Evolutionary conservation across 2,329 filamentous ascomycete species (phyloP).

Genomic region (Phaeosphaeriaceae sp.): DNA sequence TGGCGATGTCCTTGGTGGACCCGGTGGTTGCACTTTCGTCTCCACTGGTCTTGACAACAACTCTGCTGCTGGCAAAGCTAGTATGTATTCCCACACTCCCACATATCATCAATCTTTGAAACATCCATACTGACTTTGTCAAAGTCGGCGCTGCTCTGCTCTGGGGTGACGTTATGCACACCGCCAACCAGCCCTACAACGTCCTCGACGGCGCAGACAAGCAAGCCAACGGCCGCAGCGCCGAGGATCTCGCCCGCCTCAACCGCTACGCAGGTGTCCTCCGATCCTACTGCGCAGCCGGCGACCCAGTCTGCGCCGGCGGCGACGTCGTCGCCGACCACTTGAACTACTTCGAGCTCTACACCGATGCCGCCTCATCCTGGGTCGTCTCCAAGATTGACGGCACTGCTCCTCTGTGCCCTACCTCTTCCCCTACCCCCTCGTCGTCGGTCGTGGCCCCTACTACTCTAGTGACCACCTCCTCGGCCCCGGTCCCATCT

Average conservation of each 20-base stretch:
- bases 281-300: constrained; percentile 68
- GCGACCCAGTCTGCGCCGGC: constrained; percentile 70
- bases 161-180: constrained; percentile 31
- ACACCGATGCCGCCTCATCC: constrained; percentile 27
- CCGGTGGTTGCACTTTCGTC: constrained; percentile 25
- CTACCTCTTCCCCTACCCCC: constrained; percentile 14
- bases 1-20: constrained; percentile 65
- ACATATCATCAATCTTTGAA: constrained; percentile 1
- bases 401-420: constrained; percentile 16
- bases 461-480: neutral
- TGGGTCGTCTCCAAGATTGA: constrained; percentile 30
- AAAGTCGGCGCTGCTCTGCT: constrained; percentile 30
- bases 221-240: constrained; percentile 18
- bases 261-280: constrained; percentile 57
- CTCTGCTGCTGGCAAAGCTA: constrained; percentile 27
- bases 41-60: constrained; percentile 24
- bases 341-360: constrained; percentile 61
- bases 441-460: neutral
- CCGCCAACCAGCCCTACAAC: constrained; percentile 32
- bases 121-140: neutral
- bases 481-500: neutral
- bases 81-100: constrained; percentile 15
- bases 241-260: constrained; percentile 21
- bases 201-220: constrained; percentile 25
- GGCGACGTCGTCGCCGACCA: constrained; percentile 66